phyloP scores from a whole-genome alignment of 352 stramenopile genomes.

The Thraustochytrium sp. region DNA sequence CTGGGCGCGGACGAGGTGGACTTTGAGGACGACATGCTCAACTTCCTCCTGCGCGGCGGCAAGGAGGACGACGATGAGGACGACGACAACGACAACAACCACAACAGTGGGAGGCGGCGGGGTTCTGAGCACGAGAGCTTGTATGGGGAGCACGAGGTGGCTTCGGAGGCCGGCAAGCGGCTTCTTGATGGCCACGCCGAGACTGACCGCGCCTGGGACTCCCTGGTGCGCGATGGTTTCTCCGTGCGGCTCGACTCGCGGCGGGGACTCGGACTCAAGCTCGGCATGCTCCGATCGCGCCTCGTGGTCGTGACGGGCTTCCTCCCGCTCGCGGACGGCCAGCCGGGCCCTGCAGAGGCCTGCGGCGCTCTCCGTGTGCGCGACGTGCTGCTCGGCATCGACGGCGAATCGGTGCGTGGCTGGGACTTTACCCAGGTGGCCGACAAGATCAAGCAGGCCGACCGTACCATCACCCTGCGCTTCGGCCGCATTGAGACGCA shows the following conservation, averaged over 20 bases:
- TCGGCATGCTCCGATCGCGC: background rate
- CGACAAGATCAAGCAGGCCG: background rate
- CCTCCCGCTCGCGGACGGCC: background rate
- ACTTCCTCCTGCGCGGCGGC: conserved; percentile 12
- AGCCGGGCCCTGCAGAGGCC: background rate
- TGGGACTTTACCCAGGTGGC: background rate
- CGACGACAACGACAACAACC: no score
- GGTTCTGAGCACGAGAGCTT: no score
- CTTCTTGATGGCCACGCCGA: background rate
- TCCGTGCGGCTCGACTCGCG: background rate
- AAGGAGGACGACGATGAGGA: background rate
- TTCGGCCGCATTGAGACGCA: background rate
- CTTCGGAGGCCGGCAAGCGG: background rate
- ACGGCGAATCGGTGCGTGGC: background rate
- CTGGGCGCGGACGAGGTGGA: background rate
- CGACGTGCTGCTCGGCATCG: conserved; percentile 1
- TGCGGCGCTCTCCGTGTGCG: background rate
- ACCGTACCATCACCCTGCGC: background rate
- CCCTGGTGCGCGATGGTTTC: background rate
- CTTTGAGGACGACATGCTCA: conserved; percentile 11
- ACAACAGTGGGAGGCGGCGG: no score
- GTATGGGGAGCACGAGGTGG: background rate
- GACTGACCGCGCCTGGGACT: background rate
- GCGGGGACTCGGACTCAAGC: background rate
- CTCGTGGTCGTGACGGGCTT: conserved; percentile 29